phyloP scores from a whole-genome alignment of 306 rosid genomes.

The Pachyrhizus erosus region DNA sequence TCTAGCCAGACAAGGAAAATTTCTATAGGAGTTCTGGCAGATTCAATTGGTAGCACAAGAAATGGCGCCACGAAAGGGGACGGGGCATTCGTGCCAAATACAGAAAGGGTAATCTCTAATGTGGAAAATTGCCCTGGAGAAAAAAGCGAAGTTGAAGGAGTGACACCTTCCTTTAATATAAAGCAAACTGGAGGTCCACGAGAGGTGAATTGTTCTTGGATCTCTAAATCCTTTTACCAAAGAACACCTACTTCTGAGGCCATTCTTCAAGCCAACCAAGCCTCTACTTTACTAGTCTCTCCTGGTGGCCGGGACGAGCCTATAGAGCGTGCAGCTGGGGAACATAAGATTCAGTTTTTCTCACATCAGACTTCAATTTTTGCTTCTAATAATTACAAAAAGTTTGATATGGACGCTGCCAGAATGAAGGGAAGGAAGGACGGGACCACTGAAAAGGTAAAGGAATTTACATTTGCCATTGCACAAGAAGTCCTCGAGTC shows the following conservation, averaged over 20 bases:
- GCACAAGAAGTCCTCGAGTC: constrained; percentile 45
- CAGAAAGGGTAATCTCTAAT: constrained; percentile 52
- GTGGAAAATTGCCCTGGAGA: constrained; percentile 45
- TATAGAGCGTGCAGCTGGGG: constrained; percentile 47
- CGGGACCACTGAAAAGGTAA: constrained; percentile 45
- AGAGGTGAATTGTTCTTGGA: constrained; percentile 57
- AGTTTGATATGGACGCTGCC: constrained; percentile 50
- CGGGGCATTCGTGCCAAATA: constrained; percentile 47
- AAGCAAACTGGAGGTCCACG: constrained; percentile 52
- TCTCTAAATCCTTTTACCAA: constrained; percentile 52
- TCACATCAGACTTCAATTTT: constrained; percentile 52
- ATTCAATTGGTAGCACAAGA: constrained; percentile 54
- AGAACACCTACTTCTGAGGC: constrained; percentile 53
- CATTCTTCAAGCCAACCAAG: constrained; percentile 50
- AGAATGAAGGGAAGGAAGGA: constrained; percentile 59
- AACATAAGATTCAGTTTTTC: constrained; percentile 47
- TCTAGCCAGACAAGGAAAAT: constrained; percentile 89
- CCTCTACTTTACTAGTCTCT: constrained; percentile 53
- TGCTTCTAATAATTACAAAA: constrained; percentile 52
- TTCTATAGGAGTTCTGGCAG: constrained; percentile 84
- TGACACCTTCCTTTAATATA: constrained; percentile 45
- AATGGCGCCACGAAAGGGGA: constrained; percentile 52
- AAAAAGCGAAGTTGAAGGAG: constrained; percentile 51
- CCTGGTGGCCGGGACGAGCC: constrained; percentile 46
- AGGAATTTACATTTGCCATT: constrained; percentile 62